phyloP scores from a whole-genome alignment of 768 basidiomycete species.

The Dacryopinax spathularia region DNA sequence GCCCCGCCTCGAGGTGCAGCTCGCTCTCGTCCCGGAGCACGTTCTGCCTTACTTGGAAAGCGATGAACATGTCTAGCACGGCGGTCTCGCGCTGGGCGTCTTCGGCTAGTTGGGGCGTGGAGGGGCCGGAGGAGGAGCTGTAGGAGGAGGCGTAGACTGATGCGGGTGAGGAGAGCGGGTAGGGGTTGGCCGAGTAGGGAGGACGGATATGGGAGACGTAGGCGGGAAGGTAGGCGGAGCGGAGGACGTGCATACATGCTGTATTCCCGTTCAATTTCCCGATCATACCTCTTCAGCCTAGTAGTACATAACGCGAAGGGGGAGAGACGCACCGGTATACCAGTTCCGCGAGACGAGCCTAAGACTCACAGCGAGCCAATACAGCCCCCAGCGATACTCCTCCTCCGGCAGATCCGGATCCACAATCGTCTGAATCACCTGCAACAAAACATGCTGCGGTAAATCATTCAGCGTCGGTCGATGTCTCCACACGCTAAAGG shows the following conservation, averaged over 20 bases:
- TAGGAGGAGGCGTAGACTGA: conserved; percentile 21
- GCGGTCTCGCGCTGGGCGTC: conserved; percentile 55
- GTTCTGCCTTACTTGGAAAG: conserved; percentile 66
- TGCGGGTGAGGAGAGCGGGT: conserved; percentile 34
- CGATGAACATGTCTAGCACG: conserved; percentile 65
- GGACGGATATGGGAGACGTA: conserved; percentile 48
- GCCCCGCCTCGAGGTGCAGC: conserved; percentile 38
- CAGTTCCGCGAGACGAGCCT: conserved; percentile 51
- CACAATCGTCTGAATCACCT: conserved; percentile 53
- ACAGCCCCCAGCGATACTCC: conserved; percentile 46
- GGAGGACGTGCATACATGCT: conserved; percentile 72
- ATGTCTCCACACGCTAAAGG: background rate
- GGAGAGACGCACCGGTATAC: conserved; percentile 41
- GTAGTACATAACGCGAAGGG: background rate
- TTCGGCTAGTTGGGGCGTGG: conserved; percentile 9
- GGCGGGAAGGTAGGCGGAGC: conserved; percentile 55
- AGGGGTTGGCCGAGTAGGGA: conserved; percentile 68
- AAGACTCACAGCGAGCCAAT: conserved; percentile 52
- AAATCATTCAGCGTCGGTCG: conserved; percentile 24
- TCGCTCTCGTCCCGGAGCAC: conserved; percentile 59
- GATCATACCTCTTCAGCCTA: no score
- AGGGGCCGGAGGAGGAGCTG: conserved; percentile 7
- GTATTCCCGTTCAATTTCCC: conserved; percentile 1
- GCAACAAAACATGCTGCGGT: conserved; percentile 51
- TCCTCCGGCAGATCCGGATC: conserved; percentile 16